Conservation (phyloP, 129 eudicot species). For the Flaveria brownii region DNA sequence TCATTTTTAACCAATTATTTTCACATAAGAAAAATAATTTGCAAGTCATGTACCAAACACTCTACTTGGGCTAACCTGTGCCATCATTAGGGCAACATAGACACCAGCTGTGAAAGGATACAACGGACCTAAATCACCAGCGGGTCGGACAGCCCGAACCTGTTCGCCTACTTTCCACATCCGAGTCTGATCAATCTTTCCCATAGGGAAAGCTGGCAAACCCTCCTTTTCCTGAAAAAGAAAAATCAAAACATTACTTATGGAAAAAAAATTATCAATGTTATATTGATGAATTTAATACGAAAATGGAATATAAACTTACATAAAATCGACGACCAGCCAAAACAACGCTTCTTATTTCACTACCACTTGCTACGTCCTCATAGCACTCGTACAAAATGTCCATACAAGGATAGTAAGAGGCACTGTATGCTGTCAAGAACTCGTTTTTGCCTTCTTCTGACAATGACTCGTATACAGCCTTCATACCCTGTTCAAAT, state of each 20-base stretch:
- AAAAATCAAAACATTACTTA: background rate
- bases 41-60: background rate
- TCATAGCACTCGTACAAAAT: constrained; percentile 94
- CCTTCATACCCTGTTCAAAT: constrained; percentile 74
- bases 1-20: background rate
- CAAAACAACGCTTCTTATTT: constrained; percentile 92
- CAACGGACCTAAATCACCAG: constrained; percentile 86
- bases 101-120: constrained; percentile 99
- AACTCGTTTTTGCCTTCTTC: constrained; percentile 86
- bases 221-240: constrained; percentile 88
- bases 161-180: constrained; percentile 98
- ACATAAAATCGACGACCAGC: constrained; percentile 96
- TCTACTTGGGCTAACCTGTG: constrained; percentile 57
- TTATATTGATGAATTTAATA: background rate
- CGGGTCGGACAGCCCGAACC: constrained; percentile 76
- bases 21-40: background rate
- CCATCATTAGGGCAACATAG: constrained; percentile 95
- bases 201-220: constrained; percentile 97
- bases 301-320: constrained; percentile 16
- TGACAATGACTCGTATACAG: constrained; percentile 76
- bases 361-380: constrained; percentile 95
- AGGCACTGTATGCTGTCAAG: constrained; percentile 88
- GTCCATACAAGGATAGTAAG: constrained; percentile 95
- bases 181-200: constrained; percentile 90
- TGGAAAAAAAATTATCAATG: background rate